Evolutionary conservation across 2,329 filamentous ascomycete genomes (phyloP).

Genomic region (Pleurostoma richardsiae): DNA sequence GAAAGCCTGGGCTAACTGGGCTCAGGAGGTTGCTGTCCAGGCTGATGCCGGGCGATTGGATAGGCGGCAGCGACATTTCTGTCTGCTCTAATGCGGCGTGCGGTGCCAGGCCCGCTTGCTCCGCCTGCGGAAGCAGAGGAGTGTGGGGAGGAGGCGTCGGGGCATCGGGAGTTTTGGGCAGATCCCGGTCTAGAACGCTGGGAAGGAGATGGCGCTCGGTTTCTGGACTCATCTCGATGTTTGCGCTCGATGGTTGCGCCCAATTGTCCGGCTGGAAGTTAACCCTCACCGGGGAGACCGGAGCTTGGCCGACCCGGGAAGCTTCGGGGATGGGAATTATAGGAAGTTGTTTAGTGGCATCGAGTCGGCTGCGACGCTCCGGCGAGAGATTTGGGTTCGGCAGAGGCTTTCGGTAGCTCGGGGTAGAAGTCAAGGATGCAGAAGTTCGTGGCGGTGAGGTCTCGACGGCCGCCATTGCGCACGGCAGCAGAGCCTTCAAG

Average conservation of each 20-base stretch:
- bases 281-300: slow-evolving; percentile 51
- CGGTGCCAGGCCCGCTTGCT: slow-evolving; percentile 6
- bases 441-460: slow-evolving; percentile 16
- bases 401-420: slow-evolving; percentile 28
- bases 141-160: slow-evolving; percentile 33
- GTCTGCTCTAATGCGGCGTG: slow-evolving; percentile 7
- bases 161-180: slow-evolving; percentile 25
- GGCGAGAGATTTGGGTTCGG: slow-evolving; percentile 24
- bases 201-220: slow-evolving; percentile 1
- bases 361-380: slow-evolving; percentile 24
- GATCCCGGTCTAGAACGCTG: slow-evolving; percentile 19
- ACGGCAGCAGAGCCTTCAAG: slow-evolving; percentile 4
- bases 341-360: slow-evolving; percentile 22
- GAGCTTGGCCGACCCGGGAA: slow-evolving; percentile 43
- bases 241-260: slow-evolving; percentile 45
- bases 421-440: slow-evolving; percentile 15
- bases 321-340: slow-evolving; percentile 24
- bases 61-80: background rate
- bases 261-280: slow-evolving; percentile 49
- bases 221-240: slow-evolving; percentile 35
- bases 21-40: background rate
- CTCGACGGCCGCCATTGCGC: slow-evolving; percentile 25
- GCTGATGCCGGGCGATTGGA: background rate
- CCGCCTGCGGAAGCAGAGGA: slow-evolving; percentile 13
- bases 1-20: background rate